Base-by-base conservation (phyloP, 345 rosid species). In the Mercurialis annua region DNA sequence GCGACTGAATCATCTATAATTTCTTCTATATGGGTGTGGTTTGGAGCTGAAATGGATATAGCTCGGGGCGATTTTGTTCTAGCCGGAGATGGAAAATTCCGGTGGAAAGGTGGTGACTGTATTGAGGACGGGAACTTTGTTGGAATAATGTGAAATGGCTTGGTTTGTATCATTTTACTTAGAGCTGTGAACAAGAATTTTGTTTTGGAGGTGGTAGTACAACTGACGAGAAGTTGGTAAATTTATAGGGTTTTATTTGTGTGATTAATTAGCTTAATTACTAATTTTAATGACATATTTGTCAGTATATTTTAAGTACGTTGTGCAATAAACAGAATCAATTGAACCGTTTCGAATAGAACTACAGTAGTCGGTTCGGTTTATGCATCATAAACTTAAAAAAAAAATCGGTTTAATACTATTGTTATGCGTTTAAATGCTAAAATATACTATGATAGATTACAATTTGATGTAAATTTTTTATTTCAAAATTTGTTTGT, bases 1-100 rank as follows among this genome's bases (percentile, higher is more conserved):
- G 93, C 68, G 29, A 75, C 50, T 1, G 80, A 62, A 21, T 90
- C 96, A 17, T 85, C 86, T 11, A 29, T 55, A 17, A 61, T 26
- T 10, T 69, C 56, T 0, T 1, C 8, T 3, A 69, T 68, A 27
- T 23, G 52, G 18, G 21, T 2, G 8, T 62, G 16, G 2, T 68
- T 80, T 11, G 87, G 81, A 34, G 75, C 50, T 2, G 89, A 64
- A 62, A 86, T 86, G 40, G 92, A 80, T 68, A 83, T 78, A 20
- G 85, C 90, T 57, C 66, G 77, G 0, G 83, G 81, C 24, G 73
- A 73, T 12, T 73, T 80, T 31, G 76, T 62, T 27, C 18, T 71
- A 2, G 69, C 67, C 0, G 71, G 74, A 34, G 67, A 29, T 16
- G 74, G 70, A 36, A 73, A n/a, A n/a, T n/a, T 55, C 54, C 43